Evolutionary conservation across 192 early-diverging fungal genomes (phyloP), one percentile per base, ranked within the genome.

Genomic region (Tieghemiomyces parasiticus): DNA sequence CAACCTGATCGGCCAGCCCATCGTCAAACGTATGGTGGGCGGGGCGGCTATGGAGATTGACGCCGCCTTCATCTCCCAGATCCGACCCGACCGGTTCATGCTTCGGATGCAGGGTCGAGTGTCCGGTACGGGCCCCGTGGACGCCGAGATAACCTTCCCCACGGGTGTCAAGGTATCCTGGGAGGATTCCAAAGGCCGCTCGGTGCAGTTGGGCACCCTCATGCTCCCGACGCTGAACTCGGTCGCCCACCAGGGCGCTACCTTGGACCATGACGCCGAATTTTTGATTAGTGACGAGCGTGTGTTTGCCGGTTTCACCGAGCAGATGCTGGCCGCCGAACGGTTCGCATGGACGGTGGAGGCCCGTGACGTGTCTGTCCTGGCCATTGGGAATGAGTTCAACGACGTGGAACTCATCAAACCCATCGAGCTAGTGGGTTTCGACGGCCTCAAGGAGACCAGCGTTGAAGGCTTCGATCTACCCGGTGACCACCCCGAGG

Each of bases 11-110:
- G 77, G 75, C 42, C 71, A 68, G 32, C 79, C 79, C 26, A 73
- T 81, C 62, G 79, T 77, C n/a, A 73, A 77, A 65, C 46, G 62
- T 2, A 73, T 81, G 64, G 75, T 81, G 51, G 61, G 66, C 58
- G 47, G 52, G 6, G 60, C 69, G 12, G 61, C 35, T 3, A 28
- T 71, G 33, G 58, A 16, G 32, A 64, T 74, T 33, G 34, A 31
- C 2, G 63, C 50, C 24, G 59, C 67, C 31, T 59, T 63, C 60
- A 74, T 74, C 56, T 60, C 65, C 65, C 63, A 65, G 35, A 64
- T 67, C 24, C 64, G 56, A 25, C 66, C 67, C 44, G 65, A 61
- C 24, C 60, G 59, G 46, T 74, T 74, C 33, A 65, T 63, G 8
- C 61, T 65, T 48, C 58, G 65, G 35, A 67, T 74, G 32, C 62